Evolutionary conservation across 1,284 basidiomycete species (phyloP).

Genomic region (Austropuccinia psidii): DNA sequence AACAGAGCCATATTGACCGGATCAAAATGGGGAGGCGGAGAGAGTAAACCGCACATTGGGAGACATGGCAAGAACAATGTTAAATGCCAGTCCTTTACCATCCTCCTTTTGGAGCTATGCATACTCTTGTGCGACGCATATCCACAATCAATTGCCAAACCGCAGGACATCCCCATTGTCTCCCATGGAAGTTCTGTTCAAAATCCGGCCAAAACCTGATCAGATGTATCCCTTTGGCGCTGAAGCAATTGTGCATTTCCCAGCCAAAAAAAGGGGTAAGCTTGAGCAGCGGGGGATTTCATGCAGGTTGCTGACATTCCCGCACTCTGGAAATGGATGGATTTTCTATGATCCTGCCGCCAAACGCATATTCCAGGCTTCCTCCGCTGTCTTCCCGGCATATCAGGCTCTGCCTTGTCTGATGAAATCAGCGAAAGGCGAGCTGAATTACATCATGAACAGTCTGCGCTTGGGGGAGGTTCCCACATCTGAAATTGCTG

Average conservation of each 20-base stretch:
- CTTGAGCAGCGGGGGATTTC: neutral
- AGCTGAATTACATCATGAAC: neutral
- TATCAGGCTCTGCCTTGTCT: neutral
- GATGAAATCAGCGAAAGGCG: too few species aligned
- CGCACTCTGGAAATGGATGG: neutral
- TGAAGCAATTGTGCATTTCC: neutral
- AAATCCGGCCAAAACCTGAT: neutral
- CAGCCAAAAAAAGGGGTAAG: neutral
- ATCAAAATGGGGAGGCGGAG: slow-evolving; percentile 11
- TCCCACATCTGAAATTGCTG: neutral
- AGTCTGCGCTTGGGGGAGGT: neutral
- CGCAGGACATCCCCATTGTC: neutral
- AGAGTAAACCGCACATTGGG: neutral
- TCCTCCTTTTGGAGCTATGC: neutral
- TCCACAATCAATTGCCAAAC: neutral
- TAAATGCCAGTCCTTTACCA: neutral
- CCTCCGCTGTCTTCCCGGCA: neutral
- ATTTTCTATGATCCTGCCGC: neutral
- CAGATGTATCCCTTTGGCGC: neutral
- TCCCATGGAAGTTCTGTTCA: neutral
- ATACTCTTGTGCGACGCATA: neutral
- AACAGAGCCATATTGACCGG: neutral
- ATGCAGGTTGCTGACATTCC: neutral
- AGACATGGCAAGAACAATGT: neutral
- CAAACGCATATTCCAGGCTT: neutral